Evolutionary conservation across 108 stramenopile genomes (phyloP).

Genomic region (Nitzschia putrida): DNA sequence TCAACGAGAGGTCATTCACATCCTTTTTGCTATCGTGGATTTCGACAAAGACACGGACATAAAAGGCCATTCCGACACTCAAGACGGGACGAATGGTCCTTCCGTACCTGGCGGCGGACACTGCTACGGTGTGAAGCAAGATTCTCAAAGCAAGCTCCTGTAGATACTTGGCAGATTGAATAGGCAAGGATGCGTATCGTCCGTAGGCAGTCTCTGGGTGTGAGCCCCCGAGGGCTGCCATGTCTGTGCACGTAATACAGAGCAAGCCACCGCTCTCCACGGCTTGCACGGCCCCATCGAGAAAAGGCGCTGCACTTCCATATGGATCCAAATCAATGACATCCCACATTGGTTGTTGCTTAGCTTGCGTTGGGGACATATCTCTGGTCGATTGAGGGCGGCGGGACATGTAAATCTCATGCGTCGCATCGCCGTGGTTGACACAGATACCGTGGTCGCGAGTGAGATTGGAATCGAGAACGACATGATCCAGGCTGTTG

Average conservation of each 20-base stretch:
- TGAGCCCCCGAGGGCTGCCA: constrained; percentile 93
- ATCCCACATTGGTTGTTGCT: constrained; percentile 73
- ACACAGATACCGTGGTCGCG: constrained; percentile 66
- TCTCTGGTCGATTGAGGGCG: constrained; percentile 38
- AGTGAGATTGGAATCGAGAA: constrained; percentile 69
- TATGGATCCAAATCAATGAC: constrained; percentile 99
- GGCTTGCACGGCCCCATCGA: constrained; percentile 93
- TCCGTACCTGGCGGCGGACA: constrained; percentile 87
- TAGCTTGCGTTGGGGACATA: constrained; percentile 42
- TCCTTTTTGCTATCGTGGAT: constrained; percentile 87
- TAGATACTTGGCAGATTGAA: constrained; percentile 79
- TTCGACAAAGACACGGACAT: constrained; percentile 97
- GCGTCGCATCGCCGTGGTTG: constrained; percentile 77
- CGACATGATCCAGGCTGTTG: constrained; percentile 76
- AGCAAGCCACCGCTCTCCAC: constrained; percentile 91
- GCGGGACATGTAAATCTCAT: constrained; percentile 78
- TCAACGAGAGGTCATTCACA: constrained; percentile 82
- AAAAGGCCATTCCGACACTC: constrained; percentile 95
- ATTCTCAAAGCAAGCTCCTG: constrained; percentile 97
- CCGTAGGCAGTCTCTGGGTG: constrained; percentile 95
- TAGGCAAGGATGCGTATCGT: constrained; percentile 89
- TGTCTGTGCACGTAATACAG: constrained; percentile 96
- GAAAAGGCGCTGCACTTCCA: constrained; percentile 94
- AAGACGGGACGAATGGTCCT: constrained; percentile 89
- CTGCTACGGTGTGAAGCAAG: constrained; percentile 83